These are phyloP conservation scores for Rhodotorula glutinis DNA, from an alignment of 1,284 basidiomycete species.

Conservation along the genomic window DNA sequence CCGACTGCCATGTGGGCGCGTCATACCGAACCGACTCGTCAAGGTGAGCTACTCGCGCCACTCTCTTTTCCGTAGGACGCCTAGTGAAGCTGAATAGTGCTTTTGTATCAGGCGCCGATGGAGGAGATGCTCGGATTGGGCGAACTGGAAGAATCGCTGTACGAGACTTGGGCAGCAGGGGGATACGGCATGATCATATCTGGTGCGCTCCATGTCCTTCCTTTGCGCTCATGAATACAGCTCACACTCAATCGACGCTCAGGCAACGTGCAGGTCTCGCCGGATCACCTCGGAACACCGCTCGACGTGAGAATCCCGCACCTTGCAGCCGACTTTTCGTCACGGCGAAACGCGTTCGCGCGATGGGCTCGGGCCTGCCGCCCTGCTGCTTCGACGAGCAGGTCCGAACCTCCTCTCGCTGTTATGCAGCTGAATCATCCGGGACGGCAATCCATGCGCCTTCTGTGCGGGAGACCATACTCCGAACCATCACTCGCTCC, in stretches of 20 bases:
- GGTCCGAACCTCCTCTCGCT: slow-evolving; percentile 41
- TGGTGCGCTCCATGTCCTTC: slow-evolving; percentile 49
- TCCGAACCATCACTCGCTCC: slow-evolving; percentile 68
- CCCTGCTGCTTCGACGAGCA: background rate
- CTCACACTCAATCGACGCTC: slow-evolving; percentile 9
- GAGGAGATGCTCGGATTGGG: slow-evolving; percentile 84
- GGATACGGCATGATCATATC: slow-evolving; percentile 88
- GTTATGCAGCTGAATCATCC: slow-evolving; percentile 79
- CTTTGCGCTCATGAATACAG: background rate
- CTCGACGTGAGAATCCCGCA: slow-evolving; percentile 70
- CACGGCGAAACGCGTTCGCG: slow-evolving; percentile 6
- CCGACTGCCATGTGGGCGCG: slow-evolving; percentile 57
- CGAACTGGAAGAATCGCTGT: slow-evolving; percentile 62
- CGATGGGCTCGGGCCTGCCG: background rate
- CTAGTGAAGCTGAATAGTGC: background rate
- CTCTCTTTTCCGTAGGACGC: background rate
- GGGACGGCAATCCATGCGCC: slow-evolving; percentile 76
- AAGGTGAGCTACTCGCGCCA: slow-evolving; percentile 49
- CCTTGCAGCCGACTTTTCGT: slow-evolving; percentile 46
- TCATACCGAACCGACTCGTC: slow-evolving; percentile 53
- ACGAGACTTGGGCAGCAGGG: slow-evolving; percentile 70
- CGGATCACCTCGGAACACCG: slow-evolving; percentile 69
- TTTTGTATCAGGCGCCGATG: slow-evolving; percentile 63
- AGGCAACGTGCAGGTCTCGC: slow-evolving; percentile 77
- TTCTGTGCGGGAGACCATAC: slow-evolving; percentile 60